phyloP scores from a whole-genome alignment of 2,329 filamentous ascomycete species.

The Pseudogymnoascus sp. region DNA sequence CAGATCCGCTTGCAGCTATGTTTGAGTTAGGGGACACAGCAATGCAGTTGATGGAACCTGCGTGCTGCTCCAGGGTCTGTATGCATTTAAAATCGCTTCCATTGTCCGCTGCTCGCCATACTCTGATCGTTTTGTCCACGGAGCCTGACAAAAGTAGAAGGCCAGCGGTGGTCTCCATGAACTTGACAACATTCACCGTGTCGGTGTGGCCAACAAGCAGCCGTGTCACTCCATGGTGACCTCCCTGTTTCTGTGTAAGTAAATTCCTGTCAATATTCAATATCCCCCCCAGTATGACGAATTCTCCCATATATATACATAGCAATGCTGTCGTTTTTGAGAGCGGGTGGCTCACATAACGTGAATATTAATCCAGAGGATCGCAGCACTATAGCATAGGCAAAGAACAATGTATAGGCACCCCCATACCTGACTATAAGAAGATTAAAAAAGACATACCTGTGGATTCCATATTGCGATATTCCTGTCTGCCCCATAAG shows the following conservation, averaged over 20 bases:
- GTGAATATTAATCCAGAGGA: background rate
- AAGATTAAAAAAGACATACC: constrained; percentile 41
- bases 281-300: too few species aligned
- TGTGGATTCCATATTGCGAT: constrained; percentile 80
- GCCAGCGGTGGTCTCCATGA: constrained; percentile 49
- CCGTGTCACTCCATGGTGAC: constrained; percentile 49
- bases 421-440: background rate
- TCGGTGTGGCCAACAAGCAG: constrained; percentile 72
- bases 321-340: background rate
- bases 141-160: constrained; percentile 69
- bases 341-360: background rate
- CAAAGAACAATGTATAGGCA: background rate
- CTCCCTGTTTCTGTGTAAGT: constrained; percentile 32
- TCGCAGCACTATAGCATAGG: background rate
- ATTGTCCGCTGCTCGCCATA: constrained; percentile 54
- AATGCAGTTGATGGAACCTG: constrained; percentile 67
- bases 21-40: constrained; percentile 30
- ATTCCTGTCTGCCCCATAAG: constrained; percentile 83
- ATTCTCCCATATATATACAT: background rate
- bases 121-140: constrained; percentile 66
- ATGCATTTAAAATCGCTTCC: constrained; percentile 30
- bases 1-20: constrained; percentile 68
- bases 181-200: constrained; percentile 75
- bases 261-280: background rate
- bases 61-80: constrained; percentile 58